Evolutionary conservation across 805 yeast species (phyloP).

Genomic region (Spathaspora boniae): DNA sequence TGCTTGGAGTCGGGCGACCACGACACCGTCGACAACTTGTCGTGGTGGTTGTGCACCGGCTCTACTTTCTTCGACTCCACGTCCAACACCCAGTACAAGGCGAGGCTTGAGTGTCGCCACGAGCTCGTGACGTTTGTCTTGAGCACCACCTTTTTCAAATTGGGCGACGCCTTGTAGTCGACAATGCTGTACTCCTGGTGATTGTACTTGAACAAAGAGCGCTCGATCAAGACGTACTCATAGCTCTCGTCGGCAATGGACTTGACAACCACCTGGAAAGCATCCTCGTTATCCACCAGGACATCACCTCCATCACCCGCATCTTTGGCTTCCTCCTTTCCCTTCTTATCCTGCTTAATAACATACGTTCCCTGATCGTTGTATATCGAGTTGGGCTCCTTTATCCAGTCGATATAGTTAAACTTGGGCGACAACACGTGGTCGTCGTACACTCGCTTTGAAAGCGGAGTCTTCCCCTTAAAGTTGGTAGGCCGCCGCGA

Average conservation of each 20-base stretch:
- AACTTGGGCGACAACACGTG: constrained; percentile 48
- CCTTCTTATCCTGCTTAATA: constrained; percentile 22
- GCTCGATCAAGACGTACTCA: constrained; percentile 47
- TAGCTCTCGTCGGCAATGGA: constrained; percentile 46
- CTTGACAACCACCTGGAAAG: constrained; percentile 51
- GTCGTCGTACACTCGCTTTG: constrained; percentile 45
- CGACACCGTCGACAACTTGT: constrained; percentile 47
- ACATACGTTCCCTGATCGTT: constrained; percentile 70
- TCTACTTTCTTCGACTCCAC: constrained; percentile 31
- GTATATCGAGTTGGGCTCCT: constrained; percentile 41
- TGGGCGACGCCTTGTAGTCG: constrained; percentile 61
- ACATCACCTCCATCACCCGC: constrained; percentile 40
- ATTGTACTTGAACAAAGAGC: constrained; percentile 40
- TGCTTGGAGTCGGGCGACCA: constrained; percentile 62
- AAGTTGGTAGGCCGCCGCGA: constrained; percentile 6
- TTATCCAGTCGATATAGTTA: constrained; percentile 70
- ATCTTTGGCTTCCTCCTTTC: constrained; percentile 19
- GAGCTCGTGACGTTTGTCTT: constrained; percentile 59
- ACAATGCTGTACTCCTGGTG: constrained; percentile 46
- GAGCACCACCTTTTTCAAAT: constrained; percentile 55
- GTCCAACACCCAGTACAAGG: constrained; percentile 61
- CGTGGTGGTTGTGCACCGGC: constrained; percentile 17
- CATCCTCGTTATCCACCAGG: constrained; percentile 20
- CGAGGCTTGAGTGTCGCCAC: constrained; percentile 70
- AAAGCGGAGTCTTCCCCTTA: constrained; percentile 24